phyloP scores from a whole-genome alignment of 768 basidiomycete genomes.

The Boletus subcaerulescens region DNA sequence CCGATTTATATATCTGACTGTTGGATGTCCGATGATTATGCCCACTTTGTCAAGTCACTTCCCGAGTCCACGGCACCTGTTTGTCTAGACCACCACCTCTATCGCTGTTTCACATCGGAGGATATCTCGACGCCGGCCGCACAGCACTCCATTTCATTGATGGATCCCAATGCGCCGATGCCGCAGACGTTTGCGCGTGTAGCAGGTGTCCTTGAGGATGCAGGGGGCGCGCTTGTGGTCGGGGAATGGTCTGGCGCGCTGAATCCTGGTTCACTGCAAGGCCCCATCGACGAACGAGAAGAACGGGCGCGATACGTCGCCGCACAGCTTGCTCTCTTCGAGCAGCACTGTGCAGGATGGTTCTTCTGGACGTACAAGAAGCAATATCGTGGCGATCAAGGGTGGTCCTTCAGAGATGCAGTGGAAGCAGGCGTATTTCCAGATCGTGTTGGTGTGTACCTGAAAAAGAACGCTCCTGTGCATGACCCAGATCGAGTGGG shows the following conservation, averaged over 20 bases:
- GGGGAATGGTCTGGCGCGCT: conserved; percentile 82
- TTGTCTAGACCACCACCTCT: conserved; percentile 79
- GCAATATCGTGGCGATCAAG: conserved; percentile 57
- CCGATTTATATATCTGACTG: conserved; percentile 76
- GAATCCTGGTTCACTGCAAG: conserved; percentile 59
- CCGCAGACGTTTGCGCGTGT: conserved; percentile 42
- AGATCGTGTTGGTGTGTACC: conserved; percentile 41
- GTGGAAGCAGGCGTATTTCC: conserved; percentile 63
- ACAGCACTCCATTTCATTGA: conserved; percentile 51
- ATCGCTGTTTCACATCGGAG: conserved; percentile 68
- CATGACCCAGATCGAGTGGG: conserved; percentile 18
- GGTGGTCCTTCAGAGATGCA: conserved; percentile 73
- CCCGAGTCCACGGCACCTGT: conserved; percentile 37
- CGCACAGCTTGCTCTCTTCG: conserved; percentile 67
- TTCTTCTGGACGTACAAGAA: conserved; percentile 89
- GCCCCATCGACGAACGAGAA: conserved; percentile 39
- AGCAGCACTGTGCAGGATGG: conserved; percentile 63
- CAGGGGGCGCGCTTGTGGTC: conserved; percentile 56
- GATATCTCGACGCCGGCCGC: conserved; percentile 55
- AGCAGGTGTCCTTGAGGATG: conserved; percentile 32
- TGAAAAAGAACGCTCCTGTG: conserved; percentile 18
- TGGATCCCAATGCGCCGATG: conserved; percentile 37
- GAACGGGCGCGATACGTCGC: conserved; percentile 49
- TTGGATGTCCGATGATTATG: conserved; percentile 68
- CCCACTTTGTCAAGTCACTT: conserved; percentile 46